These are phyloP conservation scores for Candida mattraensis DNA, from an alignment of 805 yeast species.

Conservation along the genomic window DNA sequence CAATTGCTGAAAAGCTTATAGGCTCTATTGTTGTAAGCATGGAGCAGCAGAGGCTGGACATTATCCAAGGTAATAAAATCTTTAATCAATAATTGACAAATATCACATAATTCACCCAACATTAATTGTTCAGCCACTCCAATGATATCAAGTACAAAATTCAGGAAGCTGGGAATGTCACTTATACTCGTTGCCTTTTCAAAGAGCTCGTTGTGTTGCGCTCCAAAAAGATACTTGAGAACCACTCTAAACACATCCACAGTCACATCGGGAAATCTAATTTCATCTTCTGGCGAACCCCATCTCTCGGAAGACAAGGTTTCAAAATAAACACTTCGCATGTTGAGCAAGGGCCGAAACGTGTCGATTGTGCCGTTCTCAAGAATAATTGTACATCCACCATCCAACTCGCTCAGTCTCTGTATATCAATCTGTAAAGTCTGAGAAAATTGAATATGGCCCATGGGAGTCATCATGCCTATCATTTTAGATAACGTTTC, in stretches of 20 bases:
- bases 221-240: slow-evolving; percentile 59
- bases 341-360: slow-evolving; percentile 52
- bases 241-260: slow-evolving; percentile 46
- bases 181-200: slow-evolving; percentile 27
- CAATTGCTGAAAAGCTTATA: slow-evolving; percentile 57
- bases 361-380: slow-evolving; percentile 46
- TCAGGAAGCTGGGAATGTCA: slow-evolving; percentile 44
- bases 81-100: slow-evolving; percentile 59
- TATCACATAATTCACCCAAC: slow-evolving; percentile 54
- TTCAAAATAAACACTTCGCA: slow-evolving; percentile 65
- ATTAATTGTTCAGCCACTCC: slow-evolving; percentile 64
- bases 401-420: slow-evolving; percentile 8
- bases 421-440: slow-evolving; percentile 21
- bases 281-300: slow-evolving; percentile 29
- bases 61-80: slow-evolving; percentile 60
- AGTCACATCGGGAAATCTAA: slow-evolving; percentile 42
- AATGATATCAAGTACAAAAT: slow-evolving; percentile 55
- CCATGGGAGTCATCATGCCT: slow-evolving; percentile 29
- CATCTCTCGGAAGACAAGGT: slow-evolving; percentile 56
- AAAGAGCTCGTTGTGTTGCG: slow-evolving; percentile 41
- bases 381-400: slow-evolving; percentile 41
- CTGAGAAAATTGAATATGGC: slow-evolving; percentile 25
- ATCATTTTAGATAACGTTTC: slow-evolving; percentile 27
- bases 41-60: slow-evolving; percentile 53
- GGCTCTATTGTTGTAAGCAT: slow-evolving; percentile 53